These are phyloP conservation scores for Boehmeria nivea DNA, from an alignment of 306 rosid genomes.

Conservation along the genomic window DNA sequence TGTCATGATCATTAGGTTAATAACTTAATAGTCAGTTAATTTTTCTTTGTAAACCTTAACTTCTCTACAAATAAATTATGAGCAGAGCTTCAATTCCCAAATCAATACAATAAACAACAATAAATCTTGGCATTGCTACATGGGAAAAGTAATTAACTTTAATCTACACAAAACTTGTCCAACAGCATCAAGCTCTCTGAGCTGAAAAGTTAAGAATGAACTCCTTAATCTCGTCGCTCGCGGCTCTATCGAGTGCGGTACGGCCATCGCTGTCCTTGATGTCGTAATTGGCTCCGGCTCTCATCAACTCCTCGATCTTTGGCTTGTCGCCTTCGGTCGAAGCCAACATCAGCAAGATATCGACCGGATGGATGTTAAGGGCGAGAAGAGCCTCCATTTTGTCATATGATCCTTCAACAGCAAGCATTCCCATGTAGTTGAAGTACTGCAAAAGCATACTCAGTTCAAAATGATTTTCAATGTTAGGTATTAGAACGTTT, in stretches of 20 bases:
- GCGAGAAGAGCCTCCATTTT: slow-evolving; percentile 84
- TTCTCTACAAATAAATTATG: neutral
- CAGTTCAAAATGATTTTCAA: neutral
- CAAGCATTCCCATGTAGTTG: slow-evolving; percentile 99
- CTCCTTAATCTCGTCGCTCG: slow-evolving; percentile 53
- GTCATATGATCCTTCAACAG: slow-evolving; percentile 85
- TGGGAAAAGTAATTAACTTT: neutral
- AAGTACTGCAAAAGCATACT: slow-evolving; percentile 51
- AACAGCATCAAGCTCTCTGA: slow-evolving; percentile 51
- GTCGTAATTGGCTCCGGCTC: slow-evolving; percentile 77
- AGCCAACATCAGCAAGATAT: slow-evolving; percentile 74
- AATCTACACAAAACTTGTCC: slow-evolving; percentile 4
- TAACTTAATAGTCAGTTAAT: too few relatives aligned
- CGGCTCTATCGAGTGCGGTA: slow-evolving; percentile 73
- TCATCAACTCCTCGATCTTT: slow-evolving; percentile 79
- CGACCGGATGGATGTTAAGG: slow-evolving; percentile 84
- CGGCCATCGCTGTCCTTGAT: slow-evolving; percentile 68
- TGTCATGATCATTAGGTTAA: too few relatives aligned
- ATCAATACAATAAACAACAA: neutral
- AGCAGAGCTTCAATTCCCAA: neutral
- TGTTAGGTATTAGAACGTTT: too few relatives aligned
- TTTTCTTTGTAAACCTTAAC: neutral
- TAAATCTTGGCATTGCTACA: neutral
- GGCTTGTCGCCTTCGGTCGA: slow-evolving; percentile 87
- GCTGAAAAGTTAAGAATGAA: slow-evolving; percentile 63